Percentiles rank a stretch among this genome's conserved stretches.
phyloP scores from a whole-genome alignment of 1,284 basidiomycete species.

The Puccinia hordei region DNA sequence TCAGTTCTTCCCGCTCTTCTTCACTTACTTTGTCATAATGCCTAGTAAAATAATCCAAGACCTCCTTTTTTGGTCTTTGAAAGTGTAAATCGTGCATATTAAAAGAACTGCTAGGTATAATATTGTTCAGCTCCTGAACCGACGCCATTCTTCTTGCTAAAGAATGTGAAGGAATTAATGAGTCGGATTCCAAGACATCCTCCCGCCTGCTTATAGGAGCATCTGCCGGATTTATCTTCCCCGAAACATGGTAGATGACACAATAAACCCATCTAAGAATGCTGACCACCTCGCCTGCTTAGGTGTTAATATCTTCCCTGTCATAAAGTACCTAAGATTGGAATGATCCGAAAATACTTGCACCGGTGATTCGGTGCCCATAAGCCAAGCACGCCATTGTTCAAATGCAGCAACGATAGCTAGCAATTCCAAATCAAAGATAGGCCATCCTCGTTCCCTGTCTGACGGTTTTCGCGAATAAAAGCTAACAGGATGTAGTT shows the following conservation, averaged over 20 bases:
- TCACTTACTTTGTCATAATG: background rate
- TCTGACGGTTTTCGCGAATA: constrained; percentile 45
- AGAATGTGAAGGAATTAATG: too few relatives aligned
- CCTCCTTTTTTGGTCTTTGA: background rate
- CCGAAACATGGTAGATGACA: background rate
- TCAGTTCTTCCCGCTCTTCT: background rate
- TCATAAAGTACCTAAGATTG: too few relatives aligned
- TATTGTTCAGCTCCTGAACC: background rate
- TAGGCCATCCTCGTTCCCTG: constrained; percentile 4
- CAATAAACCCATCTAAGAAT: background rate
- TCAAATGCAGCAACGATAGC: background rate
- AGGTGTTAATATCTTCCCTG: background rate
- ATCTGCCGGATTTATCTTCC: background rate
- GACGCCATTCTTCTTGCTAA: too few relatives aligned
- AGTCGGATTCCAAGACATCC: background rate
- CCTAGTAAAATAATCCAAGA: background rate
- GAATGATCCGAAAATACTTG: background rate
- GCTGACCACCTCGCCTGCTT: background rate
- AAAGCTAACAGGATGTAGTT: background rate
- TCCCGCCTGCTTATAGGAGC: background rate
- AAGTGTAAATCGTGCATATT: background rate
- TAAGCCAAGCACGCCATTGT: background rate
- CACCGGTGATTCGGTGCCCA: background rate
- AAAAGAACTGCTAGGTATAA: background rate
- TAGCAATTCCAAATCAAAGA: constrained; percentile 6